Evolutionary conservation across 2,329 filamentous ascomycete genomes (phyloP).

Genomic region (Aureobasidium leucospermi): DNA sequence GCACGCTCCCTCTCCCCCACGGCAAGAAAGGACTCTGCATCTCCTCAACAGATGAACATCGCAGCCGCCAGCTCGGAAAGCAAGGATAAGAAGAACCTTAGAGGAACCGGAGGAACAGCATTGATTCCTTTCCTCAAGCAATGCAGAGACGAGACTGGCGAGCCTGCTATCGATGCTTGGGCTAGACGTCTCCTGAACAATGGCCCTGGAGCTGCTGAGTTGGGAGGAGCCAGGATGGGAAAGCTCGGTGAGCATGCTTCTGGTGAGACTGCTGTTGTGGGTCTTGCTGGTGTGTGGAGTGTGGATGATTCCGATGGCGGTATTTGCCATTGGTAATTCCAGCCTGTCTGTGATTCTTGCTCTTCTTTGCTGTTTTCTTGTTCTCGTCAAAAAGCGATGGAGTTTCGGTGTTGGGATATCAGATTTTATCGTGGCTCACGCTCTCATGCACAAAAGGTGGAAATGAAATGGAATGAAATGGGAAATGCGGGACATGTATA

Average conservation of each 20-base stretch:
- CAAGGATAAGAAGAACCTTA: conserved; percentile 52
- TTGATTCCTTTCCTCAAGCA: conserved; percentile 96
- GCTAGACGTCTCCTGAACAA: conserved; percentile 51
- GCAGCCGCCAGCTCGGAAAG: conserved; percentile 45
- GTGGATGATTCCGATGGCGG: conserved; percentile 72
- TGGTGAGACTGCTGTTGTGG: conserved; percentile 53
- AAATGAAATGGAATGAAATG: not conserved
- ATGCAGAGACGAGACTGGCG: conserved; percentile 89
- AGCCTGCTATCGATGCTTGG: conserved; percentile 72
- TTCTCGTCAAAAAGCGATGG: conserved; percentile 2
- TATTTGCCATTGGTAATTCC: conserved; percentile 45
- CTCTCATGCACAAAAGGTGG: not conserved
- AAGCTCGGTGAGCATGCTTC: conserved; percentile 46
- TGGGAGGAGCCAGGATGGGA: conserved; percentile 39
- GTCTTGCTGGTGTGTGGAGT: conserved; percentile 80
- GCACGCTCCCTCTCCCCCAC: conserved; percentile 16
- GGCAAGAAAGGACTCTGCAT: not conserved
- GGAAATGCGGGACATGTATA: conserved; percentile 1
- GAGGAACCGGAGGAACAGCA: conserved; percentile 87
- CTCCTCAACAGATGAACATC: conserved; percentile 47
- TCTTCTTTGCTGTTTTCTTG: not conserved
- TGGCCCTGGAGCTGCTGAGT: conserved; percentile 35
- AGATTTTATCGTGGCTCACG: not conserved
- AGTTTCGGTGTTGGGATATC: not conserved
- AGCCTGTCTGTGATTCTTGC: not conserved